Conservation (phyloP, 2,329 filamentous ascomycete genomes). For the Colletotrichum sidae region DNA sequence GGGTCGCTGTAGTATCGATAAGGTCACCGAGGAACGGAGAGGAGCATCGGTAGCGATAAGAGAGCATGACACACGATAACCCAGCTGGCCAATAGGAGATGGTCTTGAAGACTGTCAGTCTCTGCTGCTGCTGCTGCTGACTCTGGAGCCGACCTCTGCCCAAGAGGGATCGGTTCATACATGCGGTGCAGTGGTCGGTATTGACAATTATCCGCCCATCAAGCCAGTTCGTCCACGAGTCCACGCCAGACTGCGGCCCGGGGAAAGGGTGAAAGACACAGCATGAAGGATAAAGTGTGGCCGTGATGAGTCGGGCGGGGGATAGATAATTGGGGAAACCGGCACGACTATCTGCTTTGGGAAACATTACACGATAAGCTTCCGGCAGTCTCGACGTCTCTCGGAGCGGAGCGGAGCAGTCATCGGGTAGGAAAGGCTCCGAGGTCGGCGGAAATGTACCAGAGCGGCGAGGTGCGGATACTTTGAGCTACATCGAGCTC, state of each 20-base stretch:
- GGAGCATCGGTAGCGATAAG: background rate
- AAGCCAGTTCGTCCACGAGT: background rate
- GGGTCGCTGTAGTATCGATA: background rate
- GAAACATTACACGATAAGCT: constrained; percentile 36
- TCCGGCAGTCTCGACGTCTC: background rate
- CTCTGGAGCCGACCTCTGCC: constrained; percentile 1
- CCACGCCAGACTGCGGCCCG: background rate
- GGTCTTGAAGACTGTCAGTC: background rate
- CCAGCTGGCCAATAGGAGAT: too few species aligned
- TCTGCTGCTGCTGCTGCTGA: background rate
- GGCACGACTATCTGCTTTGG: constrained; percentile 30
- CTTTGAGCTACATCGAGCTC: too few species aligned
- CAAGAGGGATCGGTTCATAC: constrained; percentile 23
- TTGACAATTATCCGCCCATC: background rate
- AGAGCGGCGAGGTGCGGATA: too few species aligned
- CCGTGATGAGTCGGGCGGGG: background rate
- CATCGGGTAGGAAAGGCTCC: too few species aligned
- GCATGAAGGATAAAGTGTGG: background rate
- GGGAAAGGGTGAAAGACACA: background rate
- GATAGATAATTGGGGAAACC: background rate
- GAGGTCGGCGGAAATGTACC: too few species aligned
- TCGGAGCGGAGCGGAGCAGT: constrained; percentile 19
- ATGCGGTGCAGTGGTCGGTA: constrained; percentile 15
- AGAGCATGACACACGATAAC: too few species aligned
- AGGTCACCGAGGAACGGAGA: constrained; percentile 14